Conservation (phyloP, 2,329 filamentous ascomycete genomes). For the Fusarium sp. region DNA sequence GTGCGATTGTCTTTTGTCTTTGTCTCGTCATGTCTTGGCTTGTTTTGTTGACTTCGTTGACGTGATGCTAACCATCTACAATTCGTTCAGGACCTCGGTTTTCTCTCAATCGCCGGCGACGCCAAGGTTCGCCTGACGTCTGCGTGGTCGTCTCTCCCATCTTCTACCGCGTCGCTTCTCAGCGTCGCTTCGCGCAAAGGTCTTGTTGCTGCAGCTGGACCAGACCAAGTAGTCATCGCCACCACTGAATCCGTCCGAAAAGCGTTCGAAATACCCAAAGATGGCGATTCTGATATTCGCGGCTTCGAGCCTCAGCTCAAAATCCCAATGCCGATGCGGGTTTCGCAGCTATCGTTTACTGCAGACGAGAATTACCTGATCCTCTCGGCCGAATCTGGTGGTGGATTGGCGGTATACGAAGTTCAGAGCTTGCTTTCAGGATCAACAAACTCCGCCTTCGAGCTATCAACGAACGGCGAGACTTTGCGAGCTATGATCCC, state of each 20-base stretch:
- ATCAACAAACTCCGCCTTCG: slow-evolving; percentile 77
- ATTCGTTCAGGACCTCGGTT: slow-evolving; percentile 76
- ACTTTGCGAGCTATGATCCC: slow-evolving; percentile 81
- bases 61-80: slow-evolving; percentile 43
- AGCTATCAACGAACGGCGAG: slow-evolving; percentile 82
- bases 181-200: slow-evolving; percentile 85
- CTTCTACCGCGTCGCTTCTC: slow-evolving; percentile 85
- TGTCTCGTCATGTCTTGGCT: slow-evolving; percentile 8
- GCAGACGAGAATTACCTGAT: slow-evolving; percentile 90
- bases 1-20: slow-evolving; percentile 39
- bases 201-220: slow-evolving; percentile 88
- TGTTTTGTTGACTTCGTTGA: slow-evolving; percentile 34
- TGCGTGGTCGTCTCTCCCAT: slow-evolving; percentile 83
- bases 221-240: slow-evolving; percentile 82
- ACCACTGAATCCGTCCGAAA: slow-evolving; percentile 84
- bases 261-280: slow-evolving; percentile 75
- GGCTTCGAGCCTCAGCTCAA: slow-evolving; percentile 81
- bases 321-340: slow-evolving; percentile 79
- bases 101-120: slow-evolving; percentile 84
- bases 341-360: slow-evolving; percentile 92
- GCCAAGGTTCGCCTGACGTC: slow-evolving; percentile 86
- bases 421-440: slow-evolving; percentile 77
- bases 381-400: slow-evolving; percentile 84
- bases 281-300: slow-evolving; percentile 75
- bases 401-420: slow-evolving; percentile 88